Base-by-base conservation (phyloP, 192 early-diverging fungal genomes). In the Ambispora gerdemannii region DNA sequence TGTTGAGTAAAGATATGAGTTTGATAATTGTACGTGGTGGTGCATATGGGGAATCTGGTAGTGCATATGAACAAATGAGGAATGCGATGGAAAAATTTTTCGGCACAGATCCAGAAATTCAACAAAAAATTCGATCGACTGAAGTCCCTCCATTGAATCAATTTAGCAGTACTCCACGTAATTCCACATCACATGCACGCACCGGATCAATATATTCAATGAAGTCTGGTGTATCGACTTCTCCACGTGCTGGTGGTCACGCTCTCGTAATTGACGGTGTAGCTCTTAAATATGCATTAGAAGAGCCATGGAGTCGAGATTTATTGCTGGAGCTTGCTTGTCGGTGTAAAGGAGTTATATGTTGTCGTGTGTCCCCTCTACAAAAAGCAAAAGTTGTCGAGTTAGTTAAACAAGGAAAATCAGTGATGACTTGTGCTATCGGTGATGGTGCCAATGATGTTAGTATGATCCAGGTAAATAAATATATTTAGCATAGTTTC, bases 381-480 rank as follows among this genome's bases (percentile, higher is more conserved):
- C 91, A 92, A 71, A 92, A 92, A 73, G 89, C 91, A 0, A 75
- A 87, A 66, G 88, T 92, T 6, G 91, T 92, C 0, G 78, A 80
- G 22, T 62, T 92, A 50, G 89, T 92, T 25, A 90, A 90, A 51
- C 78, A 86, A 24, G 77, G 81, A 8, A 76, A 85, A 20, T 78
- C 86, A 34, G 82, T 81, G 22, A 83, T 92, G 79, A 91, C 89
- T 27, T 74, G 90, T 22, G 82, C 89, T 3, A 92, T 92, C 70
- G 91, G 91, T 10, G 91, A 92, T 73, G 91, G 91, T n/a, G 91
- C 91, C 10, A 92, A 92, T 50, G 91, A 92, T 76, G 90, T 92
- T 19, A 83, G 83, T 52, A 92, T 92, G 91, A 92, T 92, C 50
- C 91, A 92, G 67, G 90, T 84, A 22, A 83, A 82, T 22, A 67